Evolutionary conservation across 768 basidiomycete species (phyloP), one percentile per base, ranked within the genome.

Genomic region (Pulveroboletus sp.): DNA sequence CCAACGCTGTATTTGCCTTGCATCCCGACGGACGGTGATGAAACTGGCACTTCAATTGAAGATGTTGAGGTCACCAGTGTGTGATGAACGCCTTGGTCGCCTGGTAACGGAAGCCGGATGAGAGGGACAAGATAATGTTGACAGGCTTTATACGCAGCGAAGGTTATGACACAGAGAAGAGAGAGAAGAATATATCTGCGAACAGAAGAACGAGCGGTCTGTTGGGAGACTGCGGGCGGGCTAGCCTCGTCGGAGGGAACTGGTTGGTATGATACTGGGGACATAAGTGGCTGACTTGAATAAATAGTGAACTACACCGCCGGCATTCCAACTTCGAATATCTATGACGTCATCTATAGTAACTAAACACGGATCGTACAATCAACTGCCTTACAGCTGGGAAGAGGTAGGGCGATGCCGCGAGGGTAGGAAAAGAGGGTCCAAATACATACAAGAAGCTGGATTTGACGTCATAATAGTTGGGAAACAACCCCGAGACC

Each of bases 401-500:
- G 4, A 12, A 12, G 14, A 20, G 19, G 9, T 9, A 38, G 17
- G 37, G 20, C 10, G 13, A 38, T 13, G 37, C 6, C n/a, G 9
- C 9, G 10, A 9, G 16, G 20, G 20, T 9, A 26, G 16, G 23
- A 39, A 14, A 24, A 24, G 4, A 24, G 20, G 11, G 7, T 31
- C 31, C 10, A 13, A 31, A 11, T 31, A 31, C 31, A 12, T 31
- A 14, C 8, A 14, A 22, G 6, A 24, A 14, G 27, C n/a, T 20
- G 17, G 17, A 16, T 19, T 43, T 14, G 16, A 30, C 8, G 42
- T 79, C 59, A 85, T 57, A 86, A 54, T 56, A 89, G 61, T 51
- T 75, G 76, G 1, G 87, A 89, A 58, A 90, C 80, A 12, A 89
- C 85, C 10, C 87, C 87, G 49, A 90, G 76, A 14, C 87, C 87